A percentile compares a stretch with the other conserved stretches of the same genome.
These are phyloP conservation scores for Euphorbia corollata DNA, from an alignment of 441 rosid species.

Conservation along the genomic window DNA sequence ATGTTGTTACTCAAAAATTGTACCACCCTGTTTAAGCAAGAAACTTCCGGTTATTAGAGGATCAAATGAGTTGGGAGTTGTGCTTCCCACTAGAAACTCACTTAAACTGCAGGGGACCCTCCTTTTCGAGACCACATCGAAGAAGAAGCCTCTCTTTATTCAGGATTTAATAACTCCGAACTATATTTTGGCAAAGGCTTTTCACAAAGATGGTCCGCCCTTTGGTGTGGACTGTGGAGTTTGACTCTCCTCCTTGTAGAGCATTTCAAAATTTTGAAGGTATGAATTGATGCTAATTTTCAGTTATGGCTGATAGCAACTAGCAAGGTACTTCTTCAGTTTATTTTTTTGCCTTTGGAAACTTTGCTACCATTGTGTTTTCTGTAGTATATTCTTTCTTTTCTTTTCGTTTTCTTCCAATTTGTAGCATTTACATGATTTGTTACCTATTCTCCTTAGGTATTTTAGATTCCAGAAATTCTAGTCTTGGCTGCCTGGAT, in stretches of 20 bases:
- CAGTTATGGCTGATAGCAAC: background rate
- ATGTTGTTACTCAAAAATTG: constrained; percentile 15
- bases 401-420: background rate
- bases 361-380: background rate
- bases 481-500: constrained; percentile 29
- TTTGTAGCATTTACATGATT: background rate
- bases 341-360: background rate
- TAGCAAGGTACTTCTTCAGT: background rate
- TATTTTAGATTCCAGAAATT: constrained; percentile 40
- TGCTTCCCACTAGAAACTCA: constrained; percentile 18
- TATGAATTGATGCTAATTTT: constrained; percentile 13
- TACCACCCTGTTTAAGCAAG: constrained; percentile 18
- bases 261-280: constrained; percentile 32
- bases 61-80: constrained; percentile 21
- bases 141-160: constrained; percentile 21
- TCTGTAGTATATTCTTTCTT: background rate
- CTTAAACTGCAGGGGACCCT: constrained; percentile 20
- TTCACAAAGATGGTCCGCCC: constrained; percentile 85
- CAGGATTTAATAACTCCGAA: constrained; percentile 53
- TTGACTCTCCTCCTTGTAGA: constrained; percentile 48
- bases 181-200: constrained; percentile 54
- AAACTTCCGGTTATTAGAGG: constrained; percentile 17
- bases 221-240: constrained; percentile 63
- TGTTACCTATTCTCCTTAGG: constrained; percentile 13
- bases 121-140: constrained; percentile 23